These are phyloP conservation scores for Sequoia sempervirens DNA, from an alignment of 75 land plant genomes.

Conservation along the genomic window DNA sequence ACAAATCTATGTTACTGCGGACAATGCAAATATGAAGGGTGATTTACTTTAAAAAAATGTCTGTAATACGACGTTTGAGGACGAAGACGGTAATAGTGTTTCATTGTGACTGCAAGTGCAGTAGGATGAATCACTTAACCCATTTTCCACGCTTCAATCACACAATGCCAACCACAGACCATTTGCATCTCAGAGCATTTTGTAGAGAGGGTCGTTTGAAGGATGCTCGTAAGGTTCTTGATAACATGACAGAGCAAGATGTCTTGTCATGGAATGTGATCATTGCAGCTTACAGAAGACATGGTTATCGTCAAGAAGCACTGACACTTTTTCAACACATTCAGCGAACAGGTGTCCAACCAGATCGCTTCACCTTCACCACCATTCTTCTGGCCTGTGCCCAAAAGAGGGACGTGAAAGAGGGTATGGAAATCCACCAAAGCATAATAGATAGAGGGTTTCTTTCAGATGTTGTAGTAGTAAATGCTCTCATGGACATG, in stretches of 20 bases:
- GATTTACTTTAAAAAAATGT: too few relatives aligned
- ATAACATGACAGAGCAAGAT: conserved; percentile 13
- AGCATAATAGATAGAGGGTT: conserved; percentile 10
- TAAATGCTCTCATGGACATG: conserved; percentile 29
- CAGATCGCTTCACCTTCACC: conserved; percentile 19
- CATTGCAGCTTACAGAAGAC: conserved; percentile 22
- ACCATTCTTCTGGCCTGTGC: conserved; percentile 17
- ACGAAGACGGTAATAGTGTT: too few relatives aligned
- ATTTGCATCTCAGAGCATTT: too few relatives aligned
- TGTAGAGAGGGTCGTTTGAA: neutral
- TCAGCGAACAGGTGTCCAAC: conserved; percentile 14
- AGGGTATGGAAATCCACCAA: conserved; percentile 21
- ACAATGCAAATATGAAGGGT: too few relatives aligned
- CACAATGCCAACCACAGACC: too few relatives aligned
- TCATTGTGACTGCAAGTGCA: too few relatives aligned
- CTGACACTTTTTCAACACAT: conserved; percentile 13
- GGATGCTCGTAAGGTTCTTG: conserved; percentile 17
- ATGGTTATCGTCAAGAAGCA: conserved; percentile 14
- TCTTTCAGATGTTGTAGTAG: conserved; percentile 10
- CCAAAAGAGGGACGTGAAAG: conserved; percentile 8
- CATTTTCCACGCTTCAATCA: too few relatives aligned
- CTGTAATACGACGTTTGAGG: too few relatives aligned
- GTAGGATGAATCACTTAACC: too few relatives aligned
- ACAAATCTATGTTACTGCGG: too few relatives aligned
- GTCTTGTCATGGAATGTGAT: conserved; percentile 24